Base-by-base conservation (phyloP, 1,139 yeast genomes). In the Blastobotrys serpentis region DNA sequence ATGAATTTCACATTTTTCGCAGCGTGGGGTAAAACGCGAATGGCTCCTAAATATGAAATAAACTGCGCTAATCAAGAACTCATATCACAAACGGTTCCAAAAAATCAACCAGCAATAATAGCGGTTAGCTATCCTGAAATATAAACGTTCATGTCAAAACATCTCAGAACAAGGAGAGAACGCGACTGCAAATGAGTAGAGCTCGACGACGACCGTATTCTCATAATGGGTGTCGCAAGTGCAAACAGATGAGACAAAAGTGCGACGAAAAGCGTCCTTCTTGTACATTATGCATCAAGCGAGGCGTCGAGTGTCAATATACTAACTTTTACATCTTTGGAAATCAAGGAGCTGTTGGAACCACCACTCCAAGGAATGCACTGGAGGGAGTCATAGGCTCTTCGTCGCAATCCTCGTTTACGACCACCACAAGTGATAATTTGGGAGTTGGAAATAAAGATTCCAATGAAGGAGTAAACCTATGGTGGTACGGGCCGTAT, bases 231-330 rank as follows among this genome's bases (percentile, higher is more conserved):
- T 71, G 75, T 50, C 51, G 60, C 17, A 65, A 67, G 23, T 71
- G 75, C 52, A 67, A 68, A 48, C 57, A 60, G 19, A 58, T 62
- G 48, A 60, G 71, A 47, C 59, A 66, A 21, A 75, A 75, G 59
- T 75, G 79, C 61, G 79, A 75, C 54, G 79, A 75, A 56, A 49
- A 53, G 13, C 74, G 73, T 48, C 79, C 79, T 1, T 55, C 60
- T 5, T 75, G 79, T 49, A 46, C 64, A 13, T 62, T 69, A 44
- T 75, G 79, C 56, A 38, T 53, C 4, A 60, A 62, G 36, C 64
- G 61, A 45, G 64, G 64, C 8, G 58, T 64, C 16, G 55, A 52
- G 5, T 74, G 77, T 56, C 63, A 53, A 11, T 65, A 71, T 47
- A 29, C 19, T 13, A 33, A 40, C 18, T 38, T 26, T 23, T 26